Evolutionary conservation across 2,329 filamentous ascomycete genomes (phyloP).

Genomic region (Blastomyces gilchristii): DNA sequence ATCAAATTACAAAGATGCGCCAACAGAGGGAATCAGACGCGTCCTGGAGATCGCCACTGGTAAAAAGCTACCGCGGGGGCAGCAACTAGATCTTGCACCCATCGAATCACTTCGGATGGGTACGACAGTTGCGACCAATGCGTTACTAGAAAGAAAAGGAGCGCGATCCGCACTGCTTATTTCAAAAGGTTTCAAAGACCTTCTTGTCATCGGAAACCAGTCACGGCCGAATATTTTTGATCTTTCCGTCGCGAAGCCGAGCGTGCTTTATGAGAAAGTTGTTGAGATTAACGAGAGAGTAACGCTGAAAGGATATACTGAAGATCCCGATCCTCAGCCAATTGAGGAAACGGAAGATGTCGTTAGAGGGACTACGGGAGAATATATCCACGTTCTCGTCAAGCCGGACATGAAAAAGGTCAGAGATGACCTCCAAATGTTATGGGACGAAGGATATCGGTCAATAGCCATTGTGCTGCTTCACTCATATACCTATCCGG

Average conservation of each 20-base stretch:
- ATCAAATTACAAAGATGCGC: constrained; percentile 33
- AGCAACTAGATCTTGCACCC: constrained; percentile 27
- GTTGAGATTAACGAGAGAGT: constrained; percentile 83
- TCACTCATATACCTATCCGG: constrained; percentile 81
- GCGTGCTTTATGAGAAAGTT: constrained; percentile 72
- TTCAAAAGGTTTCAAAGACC: constrained; percentile 78
- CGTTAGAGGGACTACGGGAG: constrained; percentile 47
- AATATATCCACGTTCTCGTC: constrained; percentile 59
- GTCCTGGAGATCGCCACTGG: constrained; percentile 47
- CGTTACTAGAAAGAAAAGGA: constrained; percentile 77
- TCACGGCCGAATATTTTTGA: constrained; percentile 85
- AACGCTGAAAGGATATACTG: constrained; percentile 18
- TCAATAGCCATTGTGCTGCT: constrained; percentile 81
- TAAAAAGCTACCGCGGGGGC: constrained; percentile 26
- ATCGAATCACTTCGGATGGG: constrained; percentile 67
- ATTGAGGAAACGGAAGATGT: constrained; percentile 66
- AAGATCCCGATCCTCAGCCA: constrained; percentile 52
- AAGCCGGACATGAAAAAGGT: constrained; percentile 46
- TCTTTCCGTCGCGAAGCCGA: constrained; percentile 72
- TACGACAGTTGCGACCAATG: constrained; percentile 87
- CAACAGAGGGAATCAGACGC: constrained; percentile 74
- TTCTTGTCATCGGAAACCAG: constrained; percentile 82
- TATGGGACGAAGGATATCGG: constrained; percentile 59
- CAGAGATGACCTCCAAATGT: constrained; percentile 51
- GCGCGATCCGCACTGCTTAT: constrained; percentile 79